Base-by-base conservation (phyloP, 257 asterid genomes). In the Asclepias syriaca region DNA sequence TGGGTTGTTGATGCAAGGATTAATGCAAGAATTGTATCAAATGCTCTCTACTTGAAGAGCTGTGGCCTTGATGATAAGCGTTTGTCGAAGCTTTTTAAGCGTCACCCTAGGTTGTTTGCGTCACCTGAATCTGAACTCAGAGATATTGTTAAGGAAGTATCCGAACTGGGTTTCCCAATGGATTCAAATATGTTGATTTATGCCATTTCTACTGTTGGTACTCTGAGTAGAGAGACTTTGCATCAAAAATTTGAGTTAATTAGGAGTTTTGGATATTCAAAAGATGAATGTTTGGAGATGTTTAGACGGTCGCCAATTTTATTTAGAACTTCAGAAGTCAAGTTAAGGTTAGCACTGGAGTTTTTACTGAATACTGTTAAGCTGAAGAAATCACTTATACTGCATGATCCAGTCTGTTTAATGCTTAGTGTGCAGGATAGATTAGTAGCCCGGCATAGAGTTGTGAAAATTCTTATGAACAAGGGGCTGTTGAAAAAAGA, bases 21-120 rank as follows among this genome's bases (percentile, higher is more conserved):
- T 18, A 66, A 53, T 45, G 4, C 40, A 22, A 70, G 51, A 65
- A 21, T 83, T 37, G 19, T 80, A 32, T 65, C 81, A 0, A 83
- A 78, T 71, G 72, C 78, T 67, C 40, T 18, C 13, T 83, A 75
- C 61, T 69, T 83, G 54, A 59, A 70, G 71, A 75, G 81, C 49
- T 55, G 80, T 63, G 84, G 87, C 29, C 75, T 83, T 64, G 73
- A 34, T 46, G 85, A 76, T 27, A 51, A 79, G 40, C 81, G 76
- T 46, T 32, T 81, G 59, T 74, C 84, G 4, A 27, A 58, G 19
- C 69, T 76, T 55, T 68, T 78, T 54, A 39, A 50, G 63, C 68
- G 77, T 69, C 78, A 65, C 9, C 82, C 87, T 55, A 32, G 71
- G 65, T 32, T 83, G 43, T 78, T 84, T 60, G 4, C 65, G 37